Conservation (phyloP, 2,329 filamentous ascomycete species). For the Sclerotinia nivalis region DNA sequence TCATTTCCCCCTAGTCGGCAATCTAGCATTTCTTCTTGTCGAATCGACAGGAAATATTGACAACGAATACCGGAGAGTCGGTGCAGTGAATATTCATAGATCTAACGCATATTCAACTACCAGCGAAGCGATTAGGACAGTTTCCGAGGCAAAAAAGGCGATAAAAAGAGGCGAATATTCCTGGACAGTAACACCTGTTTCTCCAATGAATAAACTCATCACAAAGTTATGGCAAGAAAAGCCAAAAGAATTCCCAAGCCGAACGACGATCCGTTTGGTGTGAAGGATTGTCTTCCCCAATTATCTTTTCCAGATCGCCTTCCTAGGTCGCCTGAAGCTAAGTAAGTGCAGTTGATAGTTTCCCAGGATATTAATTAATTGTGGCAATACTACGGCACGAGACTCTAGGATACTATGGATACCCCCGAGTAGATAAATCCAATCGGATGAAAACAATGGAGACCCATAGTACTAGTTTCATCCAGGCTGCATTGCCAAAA, state of each 20-base stretch:
- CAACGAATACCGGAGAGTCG: slow-evolving; percentile 27
- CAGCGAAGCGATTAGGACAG: neutral
- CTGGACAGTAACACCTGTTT: slow-evolving; percentile 3
- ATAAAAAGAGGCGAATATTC: slow-evolving; percentile 5
- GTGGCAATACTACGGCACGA: neutral
- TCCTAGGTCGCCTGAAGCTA: neutral
- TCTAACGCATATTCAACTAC: neutral
- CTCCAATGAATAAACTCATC: neutral
- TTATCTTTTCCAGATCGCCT: neutral
- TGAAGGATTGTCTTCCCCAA: neutral
- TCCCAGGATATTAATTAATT: slow-evolving; percentile 2
- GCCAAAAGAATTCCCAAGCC: slow-evolving; percentile 7
- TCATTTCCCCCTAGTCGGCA: slow-evolving; percentile 8
- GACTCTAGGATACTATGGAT: neutral
- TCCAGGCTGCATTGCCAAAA: neutral
- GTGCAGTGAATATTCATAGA: slow-evolving; percentile 12
- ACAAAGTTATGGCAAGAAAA: slow-evolving; percentile 7
- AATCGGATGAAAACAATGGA: neutral
- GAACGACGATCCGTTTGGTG: slow-evolving; percentile 13
- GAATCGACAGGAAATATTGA: slow-evolving; percentile 24
- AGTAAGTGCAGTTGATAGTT: neutral
- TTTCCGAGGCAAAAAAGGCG: slow-evolving; percentile 13
- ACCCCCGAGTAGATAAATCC: neutral
- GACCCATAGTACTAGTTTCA: neutral
- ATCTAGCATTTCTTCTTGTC: slow-evolving; percentile 23